Base-by-base conservation (phyloP, 2,329 filamentous ascomycete genomes). In the Diplodia mutila region DNA sequence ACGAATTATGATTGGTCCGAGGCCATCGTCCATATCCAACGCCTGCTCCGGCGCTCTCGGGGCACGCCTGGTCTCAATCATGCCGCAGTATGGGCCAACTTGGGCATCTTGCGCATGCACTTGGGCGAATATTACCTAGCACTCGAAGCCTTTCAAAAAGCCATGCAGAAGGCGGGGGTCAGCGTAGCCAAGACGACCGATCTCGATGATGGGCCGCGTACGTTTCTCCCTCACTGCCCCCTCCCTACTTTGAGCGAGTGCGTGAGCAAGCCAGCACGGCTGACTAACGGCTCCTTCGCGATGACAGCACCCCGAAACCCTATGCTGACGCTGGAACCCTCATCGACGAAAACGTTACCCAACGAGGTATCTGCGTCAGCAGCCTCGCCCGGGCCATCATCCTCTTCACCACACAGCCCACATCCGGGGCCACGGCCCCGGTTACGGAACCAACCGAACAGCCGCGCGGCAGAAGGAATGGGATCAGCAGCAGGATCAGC, bases 51-150 rank as follows among this genome's bases (percentile, higher is more conserved):
- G 34, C 59, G 48, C 49, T 63, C 49, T 9, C 37, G 25, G 49
- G 25, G 32, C 25, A 63, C 27, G 7, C 34, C 39, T n/a, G 32
- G 34, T 14, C 32, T 67, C 55, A 29, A 52, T 18, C 57, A 49
- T n/a, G 55, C 57, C 18, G 51, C 51, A 18, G 23, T 67, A 9
- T 67, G 66, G 66, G 57, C 66, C 55, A 67, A 67, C 66, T 12
- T 67, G 8, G 66, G 66, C 18, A 64, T 67, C 23, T 29, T 67
- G 49, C 66, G 49, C 18, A 46, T 67, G 21, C 66, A 67, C 21
- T 39, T 67, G 16, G 66, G 57, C 12, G 59, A 64, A 27, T 55
- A 63, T 11, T 39, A 49, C n/a, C 37, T 54, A 16, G 66, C 66
- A 23, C 29, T 63, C 3, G 48, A 67, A 52, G 66, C 66, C n/a